Conservation (phyloP, 495 filamentous ascomycete genomes). For the Hapsidospora chrysogenum region DNA sequence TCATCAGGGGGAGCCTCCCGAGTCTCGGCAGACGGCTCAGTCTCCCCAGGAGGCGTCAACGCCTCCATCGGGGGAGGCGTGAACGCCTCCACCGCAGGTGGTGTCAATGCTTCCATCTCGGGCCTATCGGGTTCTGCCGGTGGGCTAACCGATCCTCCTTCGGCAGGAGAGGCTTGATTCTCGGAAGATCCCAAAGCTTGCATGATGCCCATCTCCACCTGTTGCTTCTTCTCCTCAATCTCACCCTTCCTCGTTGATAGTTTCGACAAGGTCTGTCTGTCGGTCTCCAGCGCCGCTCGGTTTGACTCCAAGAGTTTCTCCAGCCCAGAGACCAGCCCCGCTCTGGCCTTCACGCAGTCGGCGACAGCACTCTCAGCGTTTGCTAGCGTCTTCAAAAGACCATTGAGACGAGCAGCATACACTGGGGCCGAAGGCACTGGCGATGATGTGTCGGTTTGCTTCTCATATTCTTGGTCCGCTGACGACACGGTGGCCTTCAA, state of each 20-base stretch:
- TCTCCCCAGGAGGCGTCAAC: constrained; percentile 1
- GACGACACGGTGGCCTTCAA: constrained; percentile 43
- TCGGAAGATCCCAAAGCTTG: constrained; percentile 44
- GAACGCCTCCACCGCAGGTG: constrained; percentile 28
- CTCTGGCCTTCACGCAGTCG: constrained; percentile 76
- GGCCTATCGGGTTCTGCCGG: constrained; percentile 44
- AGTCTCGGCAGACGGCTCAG: constrained; percentile 4
- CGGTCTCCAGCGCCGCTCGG: constrained; percentile 45
- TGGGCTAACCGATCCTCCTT: constrained; percentile 18
- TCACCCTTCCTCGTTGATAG: constrained; percentile 42
- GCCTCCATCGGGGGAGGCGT: constrained; percentile 2
- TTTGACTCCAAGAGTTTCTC: constrained; percentile 70
- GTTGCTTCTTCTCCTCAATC: constrained; percentile 60
- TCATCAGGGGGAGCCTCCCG: constrained; percentile 8
- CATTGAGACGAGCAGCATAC: constrained; percentile 75
- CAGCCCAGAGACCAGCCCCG: constrained; percentile 55
- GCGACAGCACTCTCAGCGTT: constrained; percentile 84
- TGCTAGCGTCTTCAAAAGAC: constrained; percentile 71
- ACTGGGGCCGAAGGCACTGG: constrained; percentile 64
- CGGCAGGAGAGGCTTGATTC: constrained; percentile 21
- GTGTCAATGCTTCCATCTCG: constrained; percentile 69
- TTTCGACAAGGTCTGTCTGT: constrained; percentile 44
- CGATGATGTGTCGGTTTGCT: constrained; percentile 50
- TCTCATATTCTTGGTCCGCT: constrained; percentile 68
- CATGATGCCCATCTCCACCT: constrained; percentile 83